Evolutionary conservation across 371 early-diverging fungal species (phyloP), one percentile per base, ranked within the genome.

Genomic region (Batkoa obscura): DNA sequence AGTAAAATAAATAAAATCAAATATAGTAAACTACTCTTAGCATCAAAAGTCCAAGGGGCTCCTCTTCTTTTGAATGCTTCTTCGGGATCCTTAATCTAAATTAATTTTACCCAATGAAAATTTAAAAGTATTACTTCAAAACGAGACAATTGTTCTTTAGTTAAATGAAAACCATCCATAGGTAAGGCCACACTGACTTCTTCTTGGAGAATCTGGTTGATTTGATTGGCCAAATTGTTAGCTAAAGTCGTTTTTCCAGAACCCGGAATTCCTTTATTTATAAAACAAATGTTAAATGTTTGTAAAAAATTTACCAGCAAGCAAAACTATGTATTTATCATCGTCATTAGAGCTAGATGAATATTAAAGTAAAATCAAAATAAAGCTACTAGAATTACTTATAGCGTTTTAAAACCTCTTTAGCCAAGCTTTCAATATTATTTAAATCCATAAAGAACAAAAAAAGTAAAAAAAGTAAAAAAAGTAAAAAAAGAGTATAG

Each of bases 81-180:
- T 32, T 59, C 60, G 6, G 65, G 65, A 58, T 71, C 56, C 68
- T 64, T 37, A 10, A 47, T 32, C 46, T 41, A 43, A 13, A 33
- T 50, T 6, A 2, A 31, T 30, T 12, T 3, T 15, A 3, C 13
- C 23, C 41, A 15, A 9, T 5, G 32, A 6, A 3, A 3, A 8
- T 42, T n/a, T 2, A 36, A 37, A 47, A 54, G 6, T 31, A n/a
- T 49, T 38, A 65, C 65, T 53, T 62, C 60, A 57, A 68, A 62
- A 38, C 23, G 50, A 46, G 63, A 59, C 32, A 71, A 59, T 33
- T 58, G 43, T n/a, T 58, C 37, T 47, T 60, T 65, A 8, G 60
- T 46, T 32, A 60, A 51, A 45, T 72, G 72, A 56, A 61, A 72
- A 2, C 75, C 75, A 55, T 75, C 75, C 75, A 75, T 75, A 2